Percentiles rank a stretch among this genome's conserved stretches.
phyloP scores from a whole-genome alignment of 1,284 basidiomycete genomes.

The Ganoderma lingzhi region DNA sequence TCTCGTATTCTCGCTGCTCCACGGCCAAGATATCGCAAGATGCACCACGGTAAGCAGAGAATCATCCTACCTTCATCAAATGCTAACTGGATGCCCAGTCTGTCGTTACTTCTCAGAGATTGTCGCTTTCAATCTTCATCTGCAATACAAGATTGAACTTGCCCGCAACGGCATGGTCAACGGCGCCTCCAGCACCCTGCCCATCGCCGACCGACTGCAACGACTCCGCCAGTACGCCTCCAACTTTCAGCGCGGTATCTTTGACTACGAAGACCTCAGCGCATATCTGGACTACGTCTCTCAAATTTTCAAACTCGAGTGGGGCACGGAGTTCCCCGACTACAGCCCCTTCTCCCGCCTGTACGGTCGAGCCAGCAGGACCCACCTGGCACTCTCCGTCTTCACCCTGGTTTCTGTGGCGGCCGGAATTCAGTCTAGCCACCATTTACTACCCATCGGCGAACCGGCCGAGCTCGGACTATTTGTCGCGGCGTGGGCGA shows the following conservation, averaged over 20 bases:
- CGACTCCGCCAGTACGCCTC: not conserved
- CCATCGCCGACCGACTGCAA: not conserved
- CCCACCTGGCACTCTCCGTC: not conserved
- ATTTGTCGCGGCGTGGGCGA: not conserved
- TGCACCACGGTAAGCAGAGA: not conserved
- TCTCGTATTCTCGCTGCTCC: not conserved
- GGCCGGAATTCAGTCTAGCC: not conserved
- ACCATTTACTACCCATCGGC: not conserved
- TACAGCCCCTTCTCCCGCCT: no score
- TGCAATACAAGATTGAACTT: slow-evolving; percentile 4
- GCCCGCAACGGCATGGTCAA: not conserved
- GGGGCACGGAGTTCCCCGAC: not conserved
- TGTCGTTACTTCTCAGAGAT: not conserved
- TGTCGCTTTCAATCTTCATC: not conserved
- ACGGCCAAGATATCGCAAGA: not conserved
- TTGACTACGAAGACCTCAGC: not conserved
- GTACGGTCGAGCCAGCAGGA: no score
- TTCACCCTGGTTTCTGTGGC: not conserved
- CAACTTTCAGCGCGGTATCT: not conserved
- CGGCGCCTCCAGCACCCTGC: not conserved
- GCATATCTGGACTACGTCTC: not conserved
- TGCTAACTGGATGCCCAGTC: not conserved
- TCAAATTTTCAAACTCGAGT: not conserved
- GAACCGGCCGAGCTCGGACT: no score
- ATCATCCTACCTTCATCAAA: not conserved